phyloP scores from a whole-genome alignment of 1,139 yeast species.

The Taphrina communis region DNA sequence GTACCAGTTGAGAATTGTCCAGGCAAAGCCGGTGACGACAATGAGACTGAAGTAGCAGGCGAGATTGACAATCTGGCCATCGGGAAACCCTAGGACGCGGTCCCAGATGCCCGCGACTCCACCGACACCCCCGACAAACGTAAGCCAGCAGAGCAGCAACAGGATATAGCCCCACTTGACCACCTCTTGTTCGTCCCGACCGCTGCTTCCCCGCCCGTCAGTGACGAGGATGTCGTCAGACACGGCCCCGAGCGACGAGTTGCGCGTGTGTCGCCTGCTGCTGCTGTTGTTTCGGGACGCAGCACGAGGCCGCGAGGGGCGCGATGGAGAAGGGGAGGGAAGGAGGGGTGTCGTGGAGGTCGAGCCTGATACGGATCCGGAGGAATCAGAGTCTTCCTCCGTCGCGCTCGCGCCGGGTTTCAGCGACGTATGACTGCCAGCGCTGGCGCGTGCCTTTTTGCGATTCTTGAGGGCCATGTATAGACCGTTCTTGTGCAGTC shows the following conservation, averaged over 20 bases:
- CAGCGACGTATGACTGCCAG: neutral
- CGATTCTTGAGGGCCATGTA: slow-evolving; percentile 19
- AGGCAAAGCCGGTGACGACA: slow-evolving; percentile 18
- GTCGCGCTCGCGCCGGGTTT: neutral
- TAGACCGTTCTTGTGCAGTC: too few relatives aligned
- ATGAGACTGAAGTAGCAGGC: slow-evolving; percentile 24
- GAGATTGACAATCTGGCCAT: slow-evolving; percentile 7
- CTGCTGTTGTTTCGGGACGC: too few relatives aligned
- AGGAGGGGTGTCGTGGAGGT: slow-evolving; percentile 2
- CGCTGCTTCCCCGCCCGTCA: too few relatives aligned
- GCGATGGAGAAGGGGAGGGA: neutral
- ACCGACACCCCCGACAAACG: slow-evolving; percentile 25
- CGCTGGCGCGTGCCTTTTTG: slow-evolving; percentile 4
- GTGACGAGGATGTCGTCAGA: too few relatives aligned
- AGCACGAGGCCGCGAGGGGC: too few relatives aligned
- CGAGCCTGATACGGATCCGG: slow-evolving; percentile 2
- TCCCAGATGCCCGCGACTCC: slow-evolving; percentile 27
- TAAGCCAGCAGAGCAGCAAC: slow-evolving; percentile 19
- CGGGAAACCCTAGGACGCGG: slow-evolving; percentile 12
- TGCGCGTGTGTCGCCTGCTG: too few relatives aligned
- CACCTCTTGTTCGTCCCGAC: slow-evolving; percentile 7
- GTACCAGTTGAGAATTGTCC: slow-evolving; percentile 30
- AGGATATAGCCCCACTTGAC: slow-evolving; percentile 21
- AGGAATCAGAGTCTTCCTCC: slow-evolving; percentile 8
- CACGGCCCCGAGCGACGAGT: too few relatives aligned